Conservation (phyloP, 1,284 basidiomycete genomes). For the Leccinum pallidistipes region DNA sequence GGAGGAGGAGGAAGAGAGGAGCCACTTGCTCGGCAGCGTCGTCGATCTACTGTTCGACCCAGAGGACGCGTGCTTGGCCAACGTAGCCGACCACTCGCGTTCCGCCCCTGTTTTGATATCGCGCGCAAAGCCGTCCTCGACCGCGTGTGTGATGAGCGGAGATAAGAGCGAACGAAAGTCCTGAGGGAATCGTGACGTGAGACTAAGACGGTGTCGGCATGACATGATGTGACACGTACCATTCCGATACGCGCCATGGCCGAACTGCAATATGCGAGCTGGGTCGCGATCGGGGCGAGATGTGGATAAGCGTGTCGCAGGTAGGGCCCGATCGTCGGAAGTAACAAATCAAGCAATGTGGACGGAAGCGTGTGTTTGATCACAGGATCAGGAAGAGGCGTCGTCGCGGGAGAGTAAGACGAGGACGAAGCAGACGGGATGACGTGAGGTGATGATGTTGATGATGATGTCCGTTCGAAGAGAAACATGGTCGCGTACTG, state of each 20-base stretch:
- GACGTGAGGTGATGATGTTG: neutral
- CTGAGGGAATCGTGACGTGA: constrained; percentile 11
- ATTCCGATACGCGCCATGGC: constrained; percentile 91
- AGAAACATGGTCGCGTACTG: constrained; percentile 92
- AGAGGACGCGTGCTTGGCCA: constrained; percentile 19
- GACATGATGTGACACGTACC: constrained; percentile 20
- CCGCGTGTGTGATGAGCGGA: constrained; percentile 33
- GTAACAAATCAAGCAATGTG: constrained; percentile 55
- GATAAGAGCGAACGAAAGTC: constrained; percentile 33
- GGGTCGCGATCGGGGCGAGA: constrained; percentile 84
- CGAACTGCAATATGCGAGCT: constrained; percentile 90
- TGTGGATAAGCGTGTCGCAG: constrained; percentile 50
- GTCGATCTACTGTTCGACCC: constrained; percentile 5
- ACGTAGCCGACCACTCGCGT: constrained; percentile 27
- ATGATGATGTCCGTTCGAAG: constrained; percentile 44
- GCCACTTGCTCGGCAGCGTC: constrained; percentile 49
- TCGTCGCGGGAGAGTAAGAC: constrained; percentile 21
- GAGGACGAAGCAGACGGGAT: constrained; percentile 1
- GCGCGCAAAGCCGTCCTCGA: constrained; percentile 30
- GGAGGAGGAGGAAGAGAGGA: constrained; percentile 35
- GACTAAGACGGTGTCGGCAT: neutral
- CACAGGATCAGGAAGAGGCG: constrained; percentile 19
- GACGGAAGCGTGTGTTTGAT: constrained; percentile 33
- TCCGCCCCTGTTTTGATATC: constrained; percentile 30
- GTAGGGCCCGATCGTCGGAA: constrained; percentile 60